Evolutionary conservation across 257 asterid species (phyloP), one percentile per base, ranked within the genome.

Genomic region (Lithospermum erythrorhizon): DNA sequence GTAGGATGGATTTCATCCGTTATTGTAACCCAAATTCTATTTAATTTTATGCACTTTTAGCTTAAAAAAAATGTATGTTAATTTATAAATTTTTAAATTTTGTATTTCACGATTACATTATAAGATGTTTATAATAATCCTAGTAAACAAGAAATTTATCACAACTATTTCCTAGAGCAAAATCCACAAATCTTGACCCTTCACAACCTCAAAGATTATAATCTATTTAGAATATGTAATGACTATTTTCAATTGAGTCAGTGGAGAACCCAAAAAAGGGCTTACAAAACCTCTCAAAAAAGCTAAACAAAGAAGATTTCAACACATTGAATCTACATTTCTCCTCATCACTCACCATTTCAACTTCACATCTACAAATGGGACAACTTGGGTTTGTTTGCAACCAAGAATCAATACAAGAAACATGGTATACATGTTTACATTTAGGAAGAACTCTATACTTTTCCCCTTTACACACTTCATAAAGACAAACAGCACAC

Each of bases 361-460:
- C 17, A 41, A 41, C 49, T 5, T 41, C 17, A 14, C 49, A 53
- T n/a, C 57, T 53, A 19, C 57, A 53, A 22, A 53, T 18, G 13
- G 57, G 57, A 22, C 57, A 53, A 53, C 16, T 53, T 53, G 57
- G 23, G 15, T 53, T 53, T n/a, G 57, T 14, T 27, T 53, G 25
- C 57, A 53, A n/a, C 57, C 57, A 53, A 21, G 27, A 20, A 19
- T 53, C 57, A 7, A 53, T 53, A 22, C 57, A 53, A 53, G 25
- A 11, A 53, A 53, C 57, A 53, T 53, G 57, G 24, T n/a, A 53
- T 6, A 16, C 57, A 53, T 53, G 57, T 20, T 19, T 53, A 53
- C 57, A 53, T 19, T 20, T 53, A 2, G 21, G 57, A 53, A 53
- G 57, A 53, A 53, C 25, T 13, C 13, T 9, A 11, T 20, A 53